Evolutionary conservation across 805 yeast genomes (phyloP), one percentile per base, ranked within the genome.

Genomic region (Teunomyces aglyptinius): DNA sequence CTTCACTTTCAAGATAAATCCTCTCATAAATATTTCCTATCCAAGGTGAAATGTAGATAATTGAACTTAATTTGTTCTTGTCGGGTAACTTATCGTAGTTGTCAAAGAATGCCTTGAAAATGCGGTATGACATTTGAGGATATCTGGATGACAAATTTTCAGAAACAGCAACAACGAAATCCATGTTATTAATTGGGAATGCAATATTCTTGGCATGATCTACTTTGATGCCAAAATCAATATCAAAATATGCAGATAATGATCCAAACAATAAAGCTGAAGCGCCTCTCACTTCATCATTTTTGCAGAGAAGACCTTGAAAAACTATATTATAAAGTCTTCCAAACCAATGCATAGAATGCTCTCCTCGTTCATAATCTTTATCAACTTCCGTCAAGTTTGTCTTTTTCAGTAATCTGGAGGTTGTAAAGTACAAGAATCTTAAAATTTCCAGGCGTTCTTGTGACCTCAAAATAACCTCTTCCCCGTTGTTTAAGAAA

Each of bases 21-120:
- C 80, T 63, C 11, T 73, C 70, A 58, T 81, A 80, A 19, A 88
- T 70, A 54, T 88, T 85, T 19, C 76, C 76, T 12, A 86, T 72
- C 96, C 96, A 89, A 2, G 94, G 91, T 0, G 86, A 70, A 8
- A 83, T 67, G 56, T 82, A 82, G 43, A 76, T 57, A 15, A 72
- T 71, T 1, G 81, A 75, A 46, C 75, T 65, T n/a, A 71, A 54
- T 41, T 70, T 59, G 33, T 68, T 69, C 6, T 61, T 67, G 0
- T 45, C 48, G 0, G 68, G 63, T 16, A 76, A 55, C 41, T 63
- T 66, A 2, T 72, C 79, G 48, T 75, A 76, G 47, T 63, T 64
- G 29, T 65, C 70, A 51, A 71, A 70, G 43, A 65, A 73, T 1
- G 86, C 81, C 32, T 68, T 70, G 60, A 83, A 77, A 47, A 87